Percentiles rank a stretch among this genome's conserved stretches.
Conservation (phyloP, 306 rosid genomes). For the Lathyrus oleraceus region DNA sequence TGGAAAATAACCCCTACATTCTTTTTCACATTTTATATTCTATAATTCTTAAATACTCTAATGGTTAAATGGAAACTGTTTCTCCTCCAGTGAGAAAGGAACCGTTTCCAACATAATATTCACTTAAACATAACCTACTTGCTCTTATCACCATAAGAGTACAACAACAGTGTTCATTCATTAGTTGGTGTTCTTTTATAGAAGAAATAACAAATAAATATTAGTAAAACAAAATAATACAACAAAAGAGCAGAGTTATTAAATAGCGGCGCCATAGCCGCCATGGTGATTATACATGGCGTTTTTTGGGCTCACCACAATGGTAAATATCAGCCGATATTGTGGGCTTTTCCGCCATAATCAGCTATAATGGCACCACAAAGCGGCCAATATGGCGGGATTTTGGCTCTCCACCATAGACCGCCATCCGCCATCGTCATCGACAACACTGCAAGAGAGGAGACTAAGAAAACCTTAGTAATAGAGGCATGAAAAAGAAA, state of each 20-base stretch:
- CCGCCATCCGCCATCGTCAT: too few species aligned
- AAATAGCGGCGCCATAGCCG: too few species aligned
- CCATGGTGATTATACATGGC: too few species aligned
- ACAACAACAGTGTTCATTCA: background rate
- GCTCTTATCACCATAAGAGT: background rate
- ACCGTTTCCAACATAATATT: background rate
- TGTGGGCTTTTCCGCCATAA: too few species aligned
- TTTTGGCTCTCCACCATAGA: too few species aligned
- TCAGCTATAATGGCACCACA: too few species aligned
- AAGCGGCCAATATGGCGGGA: too few species aligned
- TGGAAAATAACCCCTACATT: background rate
- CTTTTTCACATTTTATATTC: slow-evolving; percentile 12
- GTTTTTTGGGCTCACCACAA: background rate
- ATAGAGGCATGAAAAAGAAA: too few species aligned
- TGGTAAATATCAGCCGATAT: too few species aligned
- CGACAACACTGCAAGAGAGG: too few species aligned
- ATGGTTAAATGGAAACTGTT: slow-evolving; percentile 7
- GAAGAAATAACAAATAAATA: slow-evolving; percentile 1
- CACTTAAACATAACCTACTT: slow-evolving; percentile 6
- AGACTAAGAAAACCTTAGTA: too few species aligned
- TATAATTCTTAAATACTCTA: background rate
- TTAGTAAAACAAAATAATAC: slow-evolving; percentile 2
- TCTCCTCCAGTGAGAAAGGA: slow-evolving; percentile 12
- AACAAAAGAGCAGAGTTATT: too few species aligned
- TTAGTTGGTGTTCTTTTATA: slow-evolving; percentile 8